Base-by-base conservation (phyloP, 108 stramenopile species). In the Skeletonema grethae region DNA sequence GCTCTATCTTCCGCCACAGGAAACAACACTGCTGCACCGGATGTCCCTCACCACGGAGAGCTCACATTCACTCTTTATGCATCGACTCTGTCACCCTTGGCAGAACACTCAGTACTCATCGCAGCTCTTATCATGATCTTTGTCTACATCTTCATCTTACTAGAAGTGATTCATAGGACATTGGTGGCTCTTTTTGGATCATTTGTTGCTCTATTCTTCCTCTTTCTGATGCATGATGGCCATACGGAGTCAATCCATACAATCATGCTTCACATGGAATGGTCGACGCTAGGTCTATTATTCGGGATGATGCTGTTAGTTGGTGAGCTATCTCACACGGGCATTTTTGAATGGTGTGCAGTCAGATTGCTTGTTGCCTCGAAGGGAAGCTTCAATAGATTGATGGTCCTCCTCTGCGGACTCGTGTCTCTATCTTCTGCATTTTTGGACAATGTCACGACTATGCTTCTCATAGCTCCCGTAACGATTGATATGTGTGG, bases 281-380 rank as follows among this genome's bases (percentile, higher is more conserved):
- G 85, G 85, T 61, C 68, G 22, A 89, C 88, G 0, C 75, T 89
- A 12, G 88, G 80, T 15, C 73, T 89, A 4, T 72, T 89, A 20
- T 89, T 89, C 67, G 88, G 88, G 16, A 89, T 89, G 88, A 89
- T 89, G 88, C 65, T 89, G 28, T 38, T 89, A 22, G 88, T 89
- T 5, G 83, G 85, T 28, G 80, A 84, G 41, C 64, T 89, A 5
- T 85, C 84, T 41, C 80, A 84, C 61, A 89, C 88, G 28, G 88
- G 88, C 29, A 61, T 86, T 24, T 89, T 89, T 78, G 86, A 89
- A 64, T 89, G 84, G 84, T 75, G 69, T 77, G 84, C 86, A 34
- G 85, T 89, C 13, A 64, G 86, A 15, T 65, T 86, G 6, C 72
- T 89, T 10, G 77, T 79, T 28, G 57, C 61, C 39, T 79, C 77